These are phyloP conservation scores for Ormosia emarginata DNA, from an alignment of 306 rosid species.

Conservation along the genomic window DNA sequence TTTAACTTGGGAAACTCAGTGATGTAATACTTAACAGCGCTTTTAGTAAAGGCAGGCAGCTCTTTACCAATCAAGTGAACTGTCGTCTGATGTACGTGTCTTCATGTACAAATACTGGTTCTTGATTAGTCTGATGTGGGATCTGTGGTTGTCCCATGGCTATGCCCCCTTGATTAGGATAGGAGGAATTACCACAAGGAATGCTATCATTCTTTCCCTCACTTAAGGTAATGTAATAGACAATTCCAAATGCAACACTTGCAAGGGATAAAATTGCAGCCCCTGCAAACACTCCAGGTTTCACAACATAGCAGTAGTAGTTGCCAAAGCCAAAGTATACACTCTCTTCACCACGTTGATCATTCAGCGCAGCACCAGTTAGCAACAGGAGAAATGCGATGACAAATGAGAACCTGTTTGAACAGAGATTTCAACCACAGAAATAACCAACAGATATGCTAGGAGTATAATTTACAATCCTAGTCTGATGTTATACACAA, in stretches of 20 bases:
- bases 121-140: conserved; percentile 49
- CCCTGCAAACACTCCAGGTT: conserved; percentile 73
- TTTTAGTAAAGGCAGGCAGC: background rate
- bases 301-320: conserved; percentile 75
- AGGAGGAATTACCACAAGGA: conserved; percentile 29
- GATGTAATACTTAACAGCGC: background rate
- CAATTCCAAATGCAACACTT: conserved; percentile 63
- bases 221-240: conserved; percentile 48
- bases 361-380: conserved; percentile 69
- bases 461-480: background rate
- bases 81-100: conserved; percentile 86
- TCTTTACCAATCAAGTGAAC: conserved; percentile 50
- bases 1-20: background rate
- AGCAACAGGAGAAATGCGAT: conserved; percentile 65
- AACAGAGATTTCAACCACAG: conserved; percentile 20
- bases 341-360: conserved; percentile 42
- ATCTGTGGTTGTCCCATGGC: conserved; percentile 90
- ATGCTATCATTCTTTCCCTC: conserved; percentile 36
- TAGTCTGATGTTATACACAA: conserved; percentile 43
- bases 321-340: conserved; percentile 57
- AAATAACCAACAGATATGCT: background rate
- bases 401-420: conserved; percentile 70
- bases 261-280: conserved; percentile 58
- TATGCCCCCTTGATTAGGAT: conserved; percentile 57
- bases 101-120: conserved; percentile 85